Base-by-base conservation (phyloP, 2,329 filamentous ascomycete genomes). In the Teratosphaeria nubilosa region DNA sequence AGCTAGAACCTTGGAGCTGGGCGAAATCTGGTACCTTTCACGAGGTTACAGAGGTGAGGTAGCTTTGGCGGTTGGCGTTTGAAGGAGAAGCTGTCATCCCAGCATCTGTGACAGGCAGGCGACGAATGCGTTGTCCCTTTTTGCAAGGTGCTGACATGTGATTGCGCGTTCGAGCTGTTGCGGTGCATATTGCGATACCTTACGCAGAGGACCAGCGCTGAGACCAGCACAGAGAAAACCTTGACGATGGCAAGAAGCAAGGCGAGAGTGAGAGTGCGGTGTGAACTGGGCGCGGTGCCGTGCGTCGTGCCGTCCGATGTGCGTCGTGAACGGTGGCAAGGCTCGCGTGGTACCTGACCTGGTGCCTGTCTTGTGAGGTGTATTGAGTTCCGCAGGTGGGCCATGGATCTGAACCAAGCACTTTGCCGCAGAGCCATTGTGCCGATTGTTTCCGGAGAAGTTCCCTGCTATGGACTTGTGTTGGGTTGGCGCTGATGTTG, bases 41-140 rank as follows among this genome's bases (percentile, higher is more conserved):
- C 11, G 24, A 27, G 22, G 20, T 56, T 16, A 32, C 30, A 27
- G 27, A 30, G 27, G 5, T 30, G 27, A 22, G 41, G 24, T 51
- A 56, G 55, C 55, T 56, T 56, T 51, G 34, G 5, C 24, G 48
- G 41, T 7, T 31, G 55, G 55, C 55, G 55, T 56, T 56, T 27
- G 45, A 56, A 31, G 45, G 41, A 56, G 25, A 13, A 56, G 55
- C 55, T 56, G n/a, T 27, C 55, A 56, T 56, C 55, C 55, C 37
- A 27, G 55, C 10, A 51, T 31, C n/a, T 22, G 20, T 25, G 55
- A 45, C 50, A n/a, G 31, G 31, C 27, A 16, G 24, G 20, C n/a
- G 31, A 25, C 5, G 34, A 41, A 16, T 56, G 31, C 54, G 34
- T 41, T 24, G 54, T n/a, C 22, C 16, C 45, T 24, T 31, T 48